Conservation (phyloP, 305 asterid species). For the Coffea humblotiana region DNA sequence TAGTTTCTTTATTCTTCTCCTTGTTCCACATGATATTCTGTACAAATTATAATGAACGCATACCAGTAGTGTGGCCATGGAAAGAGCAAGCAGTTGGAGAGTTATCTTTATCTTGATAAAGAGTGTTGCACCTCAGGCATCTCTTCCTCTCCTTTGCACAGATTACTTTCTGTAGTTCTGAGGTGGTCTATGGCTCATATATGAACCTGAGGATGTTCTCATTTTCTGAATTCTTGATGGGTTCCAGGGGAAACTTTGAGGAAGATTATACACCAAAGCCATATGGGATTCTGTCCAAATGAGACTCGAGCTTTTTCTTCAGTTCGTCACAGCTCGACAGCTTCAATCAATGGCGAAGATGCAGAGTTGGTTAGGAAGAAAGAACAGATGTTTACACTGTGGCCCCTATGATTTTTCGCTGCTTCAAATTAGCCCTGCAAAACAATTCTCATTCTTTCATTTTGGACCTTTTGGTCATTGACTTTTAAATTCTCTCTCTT, state of each 20-base stretch:
- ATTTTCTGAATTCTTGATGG: background rate
- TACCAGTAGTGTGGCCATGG: conserved; percentile 58
- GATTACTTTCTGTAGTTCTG: conserved; percentile 25
- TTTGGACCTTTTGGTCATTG: no score
- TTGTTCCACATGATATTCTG: background rate
- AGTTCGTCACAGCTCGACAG: background rate
- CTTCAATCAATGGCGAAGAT: background rate
- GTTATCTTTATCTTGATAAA: conserved; percentile 30
- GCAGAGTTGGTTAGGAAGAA: background rate
- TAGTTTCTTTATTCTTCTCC: background rate
- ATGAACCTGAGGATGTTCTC: background rate
- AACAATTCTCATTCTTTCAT: no score
- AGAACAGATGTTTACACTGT: no score
- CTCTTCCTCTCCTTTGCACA: conserved; percentile 41
- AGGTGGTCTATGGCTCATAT: conserved; percentile 9
- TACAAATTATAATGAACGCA: background rate
- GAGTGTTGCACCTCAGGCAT: conserved; percentile 57
- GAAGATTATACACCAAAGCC: conserved; percentile 11
- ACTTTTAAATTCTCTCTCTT: no score
- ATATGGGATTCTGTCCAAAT: background rate
- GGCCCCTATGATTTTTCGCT: no score
- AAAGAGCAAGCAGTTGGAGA: conserved; percentile 25
- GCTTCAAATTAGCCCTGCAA: no score
- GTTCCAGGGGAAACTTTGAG: background rate
- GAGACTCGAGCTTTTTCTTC: background rate